A percentile compares a stretch with the other conserved stretches of the same genome.
Evolutionary conservation across 2,329 filamentous ascomycete genomes (phyloP).

Genomic region (Talaromyces pinophilus): DNA sequence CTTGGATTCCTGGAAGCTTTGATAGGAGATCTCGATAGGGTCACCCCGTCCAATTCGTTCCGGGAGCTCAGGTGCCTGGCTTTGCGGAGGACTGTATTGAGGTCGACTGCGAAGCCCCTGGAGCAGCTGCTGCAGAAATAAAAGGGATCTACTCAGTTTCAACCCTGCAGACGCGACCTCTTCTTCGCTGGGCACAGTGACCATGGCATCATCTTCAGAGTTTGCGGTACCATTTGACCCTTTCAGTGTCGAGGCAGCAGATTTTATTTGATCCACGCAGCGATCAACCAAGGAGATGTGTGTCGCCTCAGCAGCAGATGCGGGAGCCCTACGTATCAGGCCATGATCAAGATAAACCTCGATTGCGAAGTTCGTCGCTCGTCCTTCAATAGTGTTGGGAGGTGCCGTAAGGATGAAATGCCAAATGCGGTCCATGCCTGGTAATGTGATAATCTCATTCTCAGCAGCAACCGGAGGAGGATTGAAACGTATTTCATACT

Average conservation of each 20-base stretch:
- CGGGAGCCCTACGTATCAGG: slow-evolving; percentile 45
- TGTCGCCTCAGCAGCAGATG: slow-evolving; percentile 54
- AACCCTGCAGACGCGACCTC: slow-evolving; percentile 59
- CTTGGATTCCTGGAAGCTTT: slow-evolving; percentile 65
- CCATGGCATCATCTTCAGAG: slow-evolving; percentile 57
- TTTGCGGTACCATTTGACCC: slow-evolving; percentile 48
- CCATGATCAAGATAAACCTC: slow-evolving; percentile 66
- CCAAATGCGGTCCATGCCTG: slow-evolving; percentile 74
- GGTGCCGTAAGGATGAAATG: slow-evolving; percentile 72
- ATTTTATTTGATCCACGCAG: slow-evolving; percentile 69
- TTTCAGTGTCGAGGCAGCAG: slow-evolving; percentile 62
- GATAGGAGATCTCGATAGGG: slow-evolving; percentile 68
- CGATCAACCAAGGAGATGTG: slow-evolving; percentile 72
- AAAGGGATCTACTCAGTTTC: slow-evolving; percentile 67
- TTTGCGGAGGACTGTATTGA: slow-evolving; percentile 62
- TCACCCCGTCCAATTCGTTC: slow-evolving; percentile 61
- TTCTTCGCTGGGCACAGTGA: slow-evolving; percentile 51
- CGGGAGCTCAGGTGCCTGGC: slow-evolving; percentile 60
- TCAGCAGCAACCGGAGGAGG: slow-evolving; percentile 49
- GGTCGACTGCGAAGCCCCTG: slow-evolving; percentile 53
- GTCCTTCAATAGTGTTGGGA: slow-evolving; percentile 63
- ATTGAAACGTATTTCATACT: slow-evolving; percentile 59
- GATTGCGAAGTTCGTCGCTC: slow-evolving; percentile 70
- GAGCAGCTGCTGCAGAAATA: slow-evolving; percentile 68
- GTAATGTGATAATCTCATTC: slow-evolving; percentile 46